Percentiles rank a stretch among this genome's conserved stretches.
These are phyloP conservation scores for Dacryopinax primogenitus DNA, from an alignment of 768 basidiomycete species.

Conservation along the genomic window DNA sequence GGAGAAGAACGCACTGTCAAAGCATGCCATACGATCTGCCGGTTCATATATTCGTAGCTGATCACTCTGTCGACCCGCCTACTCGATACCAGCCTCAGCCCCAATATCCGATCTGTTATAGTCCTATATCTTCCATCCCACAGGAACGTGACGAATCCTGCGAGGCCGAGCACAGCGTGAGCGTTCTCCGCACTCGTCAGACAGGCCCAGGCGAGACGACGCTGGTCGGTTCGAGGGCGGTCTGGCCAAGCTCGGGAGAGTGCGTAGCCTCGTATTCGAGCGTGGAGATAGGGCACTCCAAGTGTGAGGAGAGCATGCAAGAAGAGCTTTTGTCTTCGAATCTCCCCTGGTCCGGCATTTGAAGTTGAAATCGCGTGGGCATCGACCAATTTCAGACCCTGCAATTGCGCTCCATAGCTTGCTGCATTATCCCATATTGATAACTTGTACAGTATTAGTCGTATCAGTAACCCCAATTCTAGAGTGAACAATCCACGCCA, in stretches of 20 bases:
- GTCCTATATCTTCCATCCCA: constrained; percentile 86
- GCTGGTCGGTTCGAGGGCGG: constrained; percentile 61
- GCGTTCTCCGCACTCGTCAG: constrained; percentile 55
- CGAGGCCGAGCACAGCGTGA: constrained; percentile 47
- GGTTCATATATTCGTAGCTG: constrained; percentile 98
- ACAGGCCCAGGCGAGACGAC: constrained; percentile 59
- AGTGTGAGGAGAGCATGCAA: constrained; percentile 62
- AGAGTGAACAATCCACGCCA: constrained; percentile 54
- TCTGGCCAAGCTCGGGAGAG: constrained; percentile 85
- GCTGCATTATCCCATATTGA: constrained; percentile 70
- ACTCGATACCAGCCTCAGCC: constrained; percentile 61
- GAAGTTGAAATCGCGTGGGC: neutral
- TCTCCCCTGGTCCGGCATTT: neutral
- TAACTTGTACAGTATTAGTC: constrained; percentile 62
- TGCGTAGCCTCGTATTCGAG: constrained; percentile 58
- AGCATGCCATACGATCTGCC: constrained; percentile 98
- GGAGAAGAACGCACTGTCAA: constrained; percentile 60
- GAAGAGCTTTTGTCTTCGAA: constrained; percentile 29
- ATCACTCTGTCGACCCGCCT: constrained; percentile 67
- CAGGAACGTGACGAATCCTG: constrained; percentile 74
- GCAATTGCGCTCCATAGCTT: constrained; percentile 72
- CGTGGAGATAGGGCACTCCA: constrained; percentile 64
- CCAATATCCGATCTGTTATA: constrained; percentile 61
- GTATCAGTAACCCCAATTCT: constrained; percentile 58
- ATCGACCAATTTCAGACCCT: constrained; percentile 37